Conservation (phyloP, 106 monocot species). For the Ottelia alismoides region DNA sequence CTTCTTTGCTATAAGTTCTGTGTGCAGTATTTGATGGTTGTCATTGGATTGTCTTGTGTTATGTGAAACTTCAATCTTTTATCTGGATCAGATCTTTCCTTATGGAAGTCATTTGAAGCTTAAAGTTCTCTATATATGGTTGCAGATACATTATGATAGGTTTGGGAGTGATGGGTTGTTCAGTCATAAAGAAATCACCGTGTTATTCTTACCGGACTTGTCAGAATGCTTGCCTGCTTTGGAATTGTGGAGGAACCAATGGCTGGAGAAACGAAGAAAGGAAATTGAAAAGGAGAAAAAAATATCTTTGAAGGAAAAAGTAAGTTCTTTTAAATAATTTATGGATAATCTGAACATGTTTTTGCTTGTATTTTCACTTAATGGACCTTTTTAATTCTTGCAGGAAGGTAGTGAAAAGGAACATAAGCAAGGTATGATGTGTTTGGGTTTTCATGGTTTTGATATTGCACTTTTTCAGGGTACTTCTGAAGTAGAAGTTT, state of each 20-base stretch:
- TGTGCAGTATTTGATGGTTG: too few relatives aligned
- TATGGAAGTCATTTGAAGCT: too few relatives aligned
- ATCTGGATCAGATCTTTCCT: too few relatives aligned
- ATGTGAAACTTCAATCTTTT: too few relatives aligned
- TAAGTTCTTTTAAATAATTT: slow-evolving; percentile 1
- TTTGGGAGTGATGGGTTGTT: slow-evolving; percentile 10
- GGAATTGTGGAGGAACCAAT: slow-evolving; percentile 70
- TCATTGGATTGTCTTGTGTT: too few relatives aligned
- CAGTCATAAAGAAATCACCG: slow-evolving; percentile 89
- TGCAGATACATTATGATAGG: neutral
- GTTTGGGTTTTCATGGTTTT: slow-evolving; percentile 1
- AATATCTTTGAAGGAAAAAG: slow-evolving; percentile 44
- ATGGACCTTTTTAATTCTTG: neutral
- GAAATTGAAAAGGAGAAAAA: slow-evolving; percentile 26
- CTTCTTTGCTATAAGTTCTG: too few relatives aligned
- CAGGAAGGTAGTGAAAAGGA: slow-evolving; percentile 44
- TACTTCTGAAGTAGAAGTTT: too few relatives aligned
- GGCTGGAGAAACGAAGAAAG: slow-evolving; percentile 40
- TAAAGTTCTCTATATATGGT: too few relatives aligned
- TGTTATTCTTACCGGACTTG: slow-evolving; percentile 75
- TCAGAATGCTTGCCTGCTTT: slow-evolving; percentile 77
- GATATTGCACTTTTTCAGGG: too few relatives aligned
- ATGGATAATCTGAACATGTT: neutral
- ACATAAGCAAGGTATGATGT: slow-evolving; percentile 22
- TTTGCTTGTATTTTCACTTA: too few relatives aligned